Evolutionary conservation across 2,329 filamentous ascomycete genomes (phyloP).

Genomic region (Byssoonygena ceratinophila): DNA sequence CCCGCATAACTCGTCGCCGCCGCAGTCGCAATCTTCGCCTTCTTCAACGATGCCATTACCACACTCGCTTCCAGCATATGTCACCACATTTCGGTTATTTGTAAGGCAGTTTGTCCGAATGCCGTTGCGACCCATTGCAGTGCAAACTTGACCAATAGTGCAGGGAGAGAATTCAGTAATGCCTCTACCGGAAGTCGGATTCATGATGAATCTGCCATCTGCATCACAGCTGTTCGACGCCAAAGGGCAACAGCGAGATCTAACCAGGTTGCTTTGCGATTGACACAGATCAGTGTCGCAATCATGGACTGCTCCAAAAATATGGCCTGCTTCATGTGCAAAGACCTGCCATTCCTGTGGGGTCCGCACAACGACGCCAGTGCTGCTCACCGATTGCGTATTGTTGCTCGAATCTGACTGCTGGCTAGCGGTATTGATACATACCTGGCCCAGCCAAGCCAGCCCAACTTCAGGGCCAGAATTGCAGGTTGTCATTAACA

Average conservation of each 20-base stretch:
- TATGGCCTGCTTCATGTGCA: conserved; percentile 87
- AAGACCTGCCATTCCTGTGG: conserved; percentile 85
- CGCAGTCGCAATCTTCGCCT: conserved; percentile 94
- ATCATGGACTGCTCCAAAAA: conserved; percentile 90
- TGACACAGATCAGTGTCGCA: conserved; percentile 60
- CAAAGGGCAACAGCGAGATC: conserved; percentile 72
- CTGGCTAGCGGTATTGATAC: conserved; percentile 28
- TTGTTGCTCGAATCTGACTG: conserved; percentile 16
- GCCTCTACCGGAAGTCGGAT: conserved; percentile 65
- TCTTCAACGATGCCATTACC: conserved; percentile 94
- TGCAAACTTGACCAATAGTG: conserved; percentile 87
- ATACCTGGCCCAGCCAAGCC: conserved; percentile 81
- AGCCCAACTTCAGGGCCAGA: conserved; percentile 76
- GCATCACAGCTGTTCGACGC: conserved; percentile 60
- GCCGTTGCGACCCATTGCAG: conserved; percentile 64
- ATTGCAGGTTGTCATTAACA: conserved; percentile 66
- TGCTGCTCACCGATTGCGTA: conserved; percentile 61
- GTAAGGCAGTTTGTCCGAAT: conserved; percentile 68
- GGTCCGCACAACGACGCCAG: conserved; percentile 81
- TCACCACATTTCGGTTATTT: conserved; percentile 74
- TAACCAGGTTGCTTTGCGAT: conserved; percentile 48
- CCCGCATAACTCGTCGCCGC: conserved; percentile 60
- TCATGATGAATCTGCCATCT: conserved; percentile 79
- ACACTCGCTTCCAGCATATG: conserved; percentile 73
- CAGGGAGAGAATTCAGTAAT: conserved; percentile 79